A percentile compares a stretch with the other conserved stretches of the same genome.
phyloP scores from a whole-genome alignment of 2,329 filamentous ascomycete species.

The Paracoccidioides lutzii region DNA sequence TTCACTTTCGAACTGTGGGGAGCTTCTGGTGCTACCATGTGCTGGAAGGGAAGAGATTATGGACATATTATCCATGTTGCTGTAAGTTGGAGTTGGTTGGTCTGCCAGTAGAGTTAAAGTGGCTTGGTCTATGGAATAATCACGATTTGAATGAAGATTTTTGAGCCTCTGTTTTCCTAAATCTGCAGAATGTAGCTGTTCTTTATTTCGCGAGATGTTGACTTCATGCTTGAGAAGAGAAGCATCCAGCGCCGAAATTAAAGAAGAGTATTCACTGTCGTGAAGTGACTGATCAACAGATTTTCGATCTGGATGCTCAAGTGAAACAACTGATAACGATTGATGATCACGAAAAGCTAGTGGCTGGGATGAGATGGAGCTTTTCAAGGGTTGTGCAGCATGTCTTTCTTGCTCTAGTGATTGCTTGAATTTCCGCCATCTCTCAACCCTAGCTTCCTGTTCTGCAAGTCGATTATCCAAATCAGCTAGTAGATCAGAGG shows the following conservation, averaged over 20 bases:
- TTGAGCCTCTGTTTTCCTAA: background rate
- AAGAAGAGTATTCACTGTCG: constrained; percentile 19
- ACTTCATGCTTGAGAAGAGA: constrained; percentile 4
- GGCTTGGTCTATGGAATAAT: background rate
- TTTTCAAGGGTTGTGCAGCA: constrained; percentile 13
- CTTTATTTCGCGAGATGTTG: background rate
- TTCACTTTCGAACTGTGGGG: constrained; percentile 1
- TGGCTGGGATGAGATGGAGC: constrained; percentile 1
- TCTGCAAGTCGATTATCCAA: constrained; percentile 54
- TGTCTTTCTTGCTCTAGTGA: constrained; percentile 8
- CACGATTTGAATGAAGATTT: background rate
- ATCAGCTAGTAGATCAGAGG: constrained; percentile 45
- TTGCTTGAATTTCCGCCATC: constrained; percentile 58
- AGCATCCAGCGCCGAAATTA: constrained; percentile 23
- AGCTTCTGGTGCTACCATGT: background rate
- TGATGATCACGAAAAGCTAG: constrained; percentile 26
- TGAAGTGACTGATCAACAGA: constrained; percentile 10
- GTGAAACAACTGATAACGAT: constrained; percentile 25
- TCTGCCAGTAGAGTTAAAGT: background rate
- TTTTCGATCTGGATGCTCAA: constrained; percentile 12
- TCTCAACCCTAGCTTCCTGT: constrained; percentile 55
- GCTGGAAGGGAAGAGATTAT: background rate
- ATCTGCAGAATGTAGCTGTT: background rate
- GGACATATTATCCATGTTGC: background rate
- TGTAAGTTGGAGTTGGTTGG: background rate